Percentiles rank a stretch among this genome's conserved stretches.
phyloP scores from a whole-genome alignment of 2,329 filamentous ascomycete genomes.

The Colletotrichum sp. region DNA sequence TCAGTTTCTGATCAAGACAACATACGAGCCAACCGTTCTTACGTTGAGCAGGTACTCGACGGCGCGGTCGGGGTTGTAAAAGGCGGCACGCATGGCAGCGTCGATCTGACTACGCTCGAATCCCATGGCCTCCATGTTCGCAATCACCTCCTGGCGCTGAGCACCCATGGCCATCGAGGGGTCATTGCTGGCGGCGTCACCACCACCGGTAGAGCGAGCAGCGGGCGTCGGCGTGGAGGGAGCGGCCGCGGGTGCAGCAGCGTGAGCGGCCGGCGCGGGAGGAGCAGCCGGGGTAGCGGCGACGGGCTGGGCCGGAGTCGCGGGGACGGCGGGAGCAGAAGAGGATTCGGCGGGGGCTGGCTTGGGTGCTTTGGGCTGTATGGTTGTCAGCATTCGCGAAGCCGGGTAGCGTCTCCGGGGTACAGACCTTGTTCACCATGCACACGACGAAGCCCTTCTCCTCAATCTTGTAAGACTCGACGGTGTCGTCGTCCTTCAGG shows the following conservation, averaged over 20 bases:
- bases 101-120: constrained; percentile 90
- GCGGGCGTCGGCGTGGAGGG: constrained; percentile 62
- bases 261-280: constrained; percentile 53
- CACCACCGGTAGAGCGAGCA: constrained; percentile 47
- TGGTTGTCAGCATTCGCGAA: constrained; percentile 11
- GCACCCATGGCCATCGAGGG: constrained; percentile 84
- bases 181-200: constrained; percentile 62
- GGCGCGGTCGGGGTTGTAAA: constrained; percentile 94
- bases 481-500: constrained; percentile 94
- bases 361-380: constrained; percentile 71
- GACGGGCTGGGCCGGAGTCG: constrained; percentile 64
- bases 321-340: constrained; percentile 58
- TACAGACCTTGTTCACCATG: constrained; percentile 90
- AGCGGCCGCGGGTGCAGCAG: constrained; percentile 49
- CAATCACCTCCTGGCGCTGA: constrained; percentile 80
- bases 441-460: constrained; percentile 99
- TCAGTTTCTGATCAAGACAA: not conserved
- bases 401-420: not conserved
- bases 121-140: constrained; percentile 97
- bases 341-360: constrained; percentile 63
- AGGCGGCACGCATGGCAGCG: constrained; percentile 92
- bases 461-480: constrained; percentile 97
- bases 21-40: constrained; percentile 37
- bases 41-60: constrained; percentile 94
- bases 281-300: constrained; percentile 57